Conservation (phyloP, 352 stramenopile species). For the Pythium dissimile region DNA sequence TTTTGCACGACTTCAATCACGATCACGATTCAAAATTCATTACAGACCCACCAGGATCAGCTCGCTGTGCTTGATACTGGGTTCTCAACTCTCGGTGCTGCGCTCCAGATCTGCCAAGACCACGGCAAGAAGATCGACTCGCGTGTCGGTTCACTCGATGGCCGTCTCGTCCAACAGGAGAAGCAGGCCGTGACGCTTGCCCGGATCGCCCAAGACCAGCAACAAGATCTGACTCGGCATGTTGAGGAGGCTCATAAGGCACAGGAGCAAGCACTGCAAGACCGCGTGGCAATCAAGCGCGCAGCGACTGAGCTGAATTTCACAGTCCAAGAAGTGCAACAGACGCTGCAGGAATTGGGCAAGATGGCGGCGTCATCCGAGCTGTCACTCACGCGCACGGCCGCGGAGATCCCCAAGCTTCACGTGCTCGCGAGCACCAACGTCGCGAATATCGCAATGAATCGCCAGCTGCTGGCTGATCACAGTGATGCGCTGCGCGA, state of each 20-base stretch:
- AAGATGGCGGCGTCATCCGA: constrained; percentile 43
- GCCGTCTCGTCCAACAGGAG: constrained; percentile 33
- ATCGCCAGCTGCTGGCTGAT: constrained; percentile 35
- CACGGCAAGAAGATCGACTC: constrained; percentile 27
- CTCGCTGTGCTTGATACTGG: constrained; percentile 29
- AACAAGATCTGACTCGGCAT: constrained; percentile 38
- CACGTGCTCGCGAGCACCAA: constrained; percentile 36
- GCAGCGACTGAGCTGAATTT: constrained; percentile 30
- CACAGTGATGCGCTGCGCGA: constrained; percentile 30
- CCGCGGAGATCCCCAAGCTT: constrained; percentile 50
- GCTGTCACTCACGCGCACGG: constrained; percentile 33
- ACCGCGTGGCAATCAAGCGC: constrained; percentile 41
- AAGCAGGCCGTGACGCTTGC: constrained; percentile 39
- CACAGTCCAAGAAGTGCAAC: constrained; percentile 44
- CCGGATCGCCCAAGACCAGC: constrained; percentile 36
- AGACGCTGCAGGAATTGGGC: constrained; percentile 40
- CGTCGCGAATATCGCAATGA: constrained; percentile 40
- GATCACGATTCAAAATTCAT: constrained; percentile 15
- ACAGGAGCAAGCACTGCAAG: constrained; percentile 32
- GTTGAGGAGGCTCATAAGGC: constrained; percentile 22
- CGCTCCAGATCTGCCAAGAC: constrained; percentile 33
- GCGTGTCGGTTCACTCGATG: constrained; percentile 34
- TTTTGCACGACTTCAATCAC: constrained; percentile 28
- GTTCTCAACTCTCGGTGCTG: constrained; percentile 27
- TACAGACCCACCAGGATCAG: constrained; percentile 33